phyloP scores from a whole-genome alignment of 1,139 yeast species.

The Taphrina pruni region DNA sequence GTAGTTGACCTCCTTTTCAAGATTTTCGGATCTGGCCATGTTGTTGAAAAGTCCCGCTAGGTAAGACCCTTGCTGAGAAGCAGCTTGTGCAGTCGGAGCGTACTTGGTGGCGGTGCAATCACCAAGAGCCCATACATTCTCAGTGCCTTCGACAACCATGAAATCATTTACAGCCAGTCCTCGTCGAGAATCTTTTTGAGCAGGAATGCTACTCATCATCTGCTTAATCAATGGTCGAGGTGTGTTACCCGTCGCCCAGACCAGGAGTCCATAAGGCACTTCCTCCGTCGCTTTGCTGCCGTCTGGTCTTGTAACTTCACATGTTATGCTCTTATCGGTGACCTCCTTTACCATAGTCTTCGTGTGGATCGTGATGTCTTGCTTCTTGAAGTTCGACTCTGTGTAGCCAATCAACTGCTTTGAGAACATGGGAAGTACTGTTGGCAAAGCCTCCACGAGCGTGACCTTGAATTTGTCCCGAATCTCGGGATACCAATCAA shows the following conservation, averaged over 20 bases:
- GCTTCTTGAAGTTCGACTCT: slow-evolving; percentile 76
- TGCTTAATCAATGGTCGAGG: slow-evolving; percentile 77
- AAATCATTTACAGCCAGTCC: slow-evolving; percentile 85
- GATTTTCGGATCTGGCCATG: slow-evolving; percentile 69
- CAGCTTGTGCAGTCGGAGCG: slow-evolving; percentile 97
- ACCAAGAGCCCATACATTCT: slow-evolving; percentile 85
- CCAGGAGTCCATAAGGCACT: slow-evolving; percentile 87
- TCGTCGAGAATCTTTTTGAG: slow-evolving; percentile 85
- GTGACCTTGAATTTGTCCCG: slow-evolving; percentile 81
- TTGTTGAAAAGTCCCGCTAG: slow-evolving; percentile 74
- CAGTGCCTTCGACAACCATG: slow-evolving; percentile 81
- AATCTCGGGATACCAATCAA: slow-evolving; percentile 86
- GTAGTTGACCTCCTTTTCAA: slow-evolving; percentile 57
- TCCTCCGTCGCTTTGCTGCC: slow-evolving; percentile 65
- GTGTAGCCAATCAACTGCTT: slow-evolving; percentile 84
- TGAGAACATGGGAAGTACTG: slow-evolving; percentile 86
- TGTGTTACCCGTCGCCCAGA: slow-evolving; percentile 98
- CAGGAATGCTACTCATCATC: slow-evolving; percentile 72
- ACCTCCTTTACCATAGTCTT: slow-evolving; percentile 90
- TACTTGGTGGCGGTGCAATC: slow-evolving; percentile 89
- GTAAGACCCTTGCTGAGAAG: slow-evolving; percentile 89
- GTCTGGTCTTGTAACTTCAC: slow-evolving; percentile 71
- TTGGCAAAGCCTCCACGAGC: slow-evolving; percentile 88
- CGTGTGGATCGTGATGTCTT: slow-evolving; percentile 76
- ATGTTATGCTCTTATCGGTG: slow-evolving; percentile 68